Base-by-base conservation (phyloP, 2,329 filamentous ascomycete genomes). In the Dactylellina parvicollis region DNA sequence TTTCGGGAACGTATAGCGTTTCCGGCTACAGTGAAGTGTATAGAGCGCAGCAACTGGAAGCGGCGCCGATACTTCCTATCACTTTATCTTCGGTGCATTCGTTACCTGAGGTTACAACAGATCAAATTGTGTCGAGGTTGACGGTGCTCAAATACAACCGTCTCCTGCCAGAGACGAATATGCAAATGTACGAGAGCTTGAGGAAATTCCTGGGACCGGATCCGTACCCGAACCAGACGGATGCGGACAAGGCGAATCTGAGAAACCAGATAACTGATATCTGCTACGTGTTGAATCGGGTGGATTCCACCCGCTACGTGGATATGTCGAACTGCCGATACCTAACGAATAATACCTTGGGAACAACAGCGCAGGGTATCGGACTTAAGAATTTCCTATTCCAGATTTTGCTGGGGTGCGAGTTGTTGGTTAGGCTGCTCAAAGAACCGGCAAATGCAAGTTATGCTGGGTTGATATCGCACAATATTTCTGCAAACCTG, bases 211-310 rank as follows among this genome's bases (percentile, higher is more conserved):
- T 72, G 26, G 67, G 67, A 7, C 52, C 67, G 14, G 67, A 72
- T 24, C 67, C 67, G 10, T 72, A 72, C 22, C 67, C 67, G 32
- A 72, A 72, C 38, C 67, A 72, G 36, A 62, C 67, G n/a, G 67
- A 72, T n/a, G 67, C 67, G 5, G 67, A 72, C 24, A 72, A 72
- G 46, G 67, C 67, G 44, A 72, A 59, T 54, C 34, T 72, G 38
- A 64, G 52, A 28, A 72, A 72, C 28, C 67, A 72, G n/a, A 72
- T 65, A n/a, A 72, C 67, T 1, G 67, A 72, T 47, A 72, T 72
- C 52, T 72, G 67, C 34, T 72, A 72, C 36, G 67, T 72, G 3
- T 26, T 72, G 36, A 72, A 72, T 26, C 40, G 67, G n/a, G 67
- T 65, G 24, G 67, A 72, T 28, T 24, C 59, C n/a, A 20, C 59